Percentiles rank a stretch among this genome's conserved stretches.
These are phyloP conservation scores for Actinomucor elegans DNA, from an alignment of 371 early-diverging fungal species.

Conservation along the genomic window DNA sequence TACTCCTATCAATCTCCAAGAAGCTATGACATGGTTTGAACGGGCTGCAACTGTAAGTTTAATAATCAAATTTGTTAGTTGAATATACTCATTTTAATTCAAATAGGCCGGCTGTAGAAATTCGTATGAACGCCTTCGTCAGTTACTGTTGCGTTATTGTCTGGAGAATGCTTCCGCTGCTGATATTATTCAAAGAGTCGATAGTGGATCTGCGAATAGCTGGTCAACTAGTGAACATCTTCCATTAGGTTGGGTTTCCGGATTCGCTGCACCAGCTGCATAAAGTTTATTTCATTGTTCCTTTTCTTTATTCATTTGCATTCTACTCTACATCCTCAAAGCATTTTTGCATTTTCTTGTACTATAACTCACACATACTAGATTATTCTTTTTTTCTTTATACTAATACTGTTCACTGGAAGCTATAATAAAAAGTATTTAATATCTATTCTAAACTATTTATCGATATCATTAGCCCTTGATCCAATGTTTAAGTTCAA, in stretches of 20 bases:
- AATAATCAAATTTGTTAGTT: not conserved
- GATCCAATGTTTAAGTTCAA: too few relatives aligned
- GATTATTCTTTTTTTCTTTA: too few relatives aligned
- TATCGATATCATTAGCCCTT: too few relatives aligned
- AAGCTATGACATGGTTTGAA: slow-evolving; percentile 68
- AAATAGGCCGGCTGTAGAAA: slow-evolving; percentile 45
- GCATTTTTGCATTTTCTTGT: too few relatives aligned
- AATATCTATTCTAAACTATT: too few relatives aligned
- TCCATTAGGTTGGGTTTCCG: slow-evolving; percentile 16
- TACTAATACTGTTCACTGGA: too few relatives aligned
- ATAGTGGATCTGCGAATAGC: not conserved
- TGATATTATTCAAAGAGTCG: slow-evolving; percentile 12
- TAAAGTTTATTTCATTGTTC: too few relatives aligned
- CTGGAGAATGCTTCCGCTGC: slow-evolving; percentile 22
- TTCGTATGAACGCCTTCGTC: slow-evolving; percentile 44
- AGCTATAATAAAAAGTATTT: too few relatives aligned
- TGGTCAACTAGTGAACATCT: slow-evolving; percentile 6
- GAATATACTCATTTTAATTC: not conserved
- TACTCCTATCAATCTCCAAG: slow-evolving; percentile 49
- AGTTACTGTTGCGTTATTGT: slow-evolving; percentile 45
- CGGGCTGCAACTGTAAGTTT: slow-evolving; percentile 56
- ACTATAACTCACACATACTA: too few relatives aligned
- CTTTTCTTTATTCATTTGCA: too few relatives aligned
- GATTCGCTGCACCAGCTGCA: slow-evolving; percentile 28
- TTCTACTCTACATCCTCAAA: too few relatives aligned